Conservation (phyloP, 495 filamentous ascomycete genomes). For the Penicillium desertorum region DNA sequence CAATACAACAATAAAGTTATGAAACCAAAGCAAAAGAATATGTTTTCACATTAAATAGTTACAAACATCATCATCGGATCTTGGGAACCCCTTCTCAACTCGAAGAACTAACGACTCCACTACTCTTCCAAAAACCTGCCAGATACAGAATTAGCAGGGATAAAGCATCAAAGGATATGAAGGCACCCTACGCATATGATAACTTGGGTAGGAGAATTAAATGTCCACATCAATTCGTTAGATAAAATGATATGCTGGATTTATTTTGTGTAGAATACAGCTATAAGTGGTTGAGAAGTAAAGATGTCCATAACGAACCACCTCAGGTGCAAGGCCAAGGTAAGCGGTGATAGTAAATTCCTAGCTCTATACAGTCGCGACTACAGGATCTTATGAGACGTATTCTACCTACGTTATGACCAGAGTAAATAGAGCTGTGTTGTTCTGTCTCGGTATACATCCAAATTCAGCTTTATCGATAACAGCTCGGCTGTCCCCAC, state of each 20-base stretch:
- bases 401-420: neutral
- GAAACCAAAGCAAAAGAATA: no score
- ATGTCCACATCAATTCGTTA: no score
- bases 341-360: neutral
- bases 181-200: neutral
- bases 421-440: neutral
- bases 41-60: no score
- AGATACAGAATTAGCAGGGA: no score
- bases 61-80: no score
- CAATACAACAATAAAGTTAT: no score
- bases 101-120: no score
- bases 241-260: neutral
- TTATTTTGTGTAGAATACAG: neutral
- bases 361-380: neutral
- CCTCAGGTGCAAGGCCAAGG: neutral
- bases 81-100: no score
- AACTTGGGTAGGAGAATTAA: no score
- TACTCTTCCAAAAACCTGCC: no score
- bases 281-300: neutral
- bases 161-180: no score
- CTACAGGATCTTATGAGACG: neutral
- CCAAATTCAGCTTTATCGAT: conserved; percentile 11
- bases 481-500: conserved; percentile 7
- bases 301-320: neutral
- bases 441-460: neutral